Percentiles rank a stretch among this genome's conserved stretches.
Evolutionary conservation across 2,329 filamentous ascomycete species (phyloP).

Genomic region (Periconia macrospinosa): DNA sequence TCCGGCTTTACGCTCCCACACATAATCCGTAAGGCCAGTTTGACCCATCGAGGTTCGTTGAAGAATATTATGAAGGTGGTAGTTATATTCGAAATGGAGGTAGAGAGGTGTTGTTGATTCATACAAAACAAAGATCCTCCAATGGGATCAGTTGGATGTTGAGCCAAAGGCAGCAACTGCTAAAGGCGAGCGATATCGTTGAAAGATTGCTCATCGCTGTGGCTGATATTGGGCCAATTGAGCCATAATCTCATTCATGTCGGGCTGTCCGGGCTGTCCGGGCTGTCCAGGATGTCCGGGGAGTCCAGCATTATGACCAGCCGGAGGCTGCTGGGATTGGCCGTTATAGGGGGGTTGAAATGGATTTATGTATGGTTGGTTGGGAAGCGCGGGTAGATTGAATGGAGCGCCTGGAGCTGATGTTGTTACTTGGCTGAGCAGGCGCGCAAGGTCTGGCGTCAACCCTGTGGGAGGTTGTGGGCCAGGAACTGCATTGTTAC

Average conservation of each 20-base stretch:
- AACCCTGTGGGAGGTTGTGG: slow-evolving; percentile 42
- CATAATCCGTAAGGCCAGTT: too few relatives aligned
- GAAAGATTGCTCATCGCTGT: slow-evolving; percentile 50
- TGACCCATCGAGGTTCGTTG: too few relatives aligned
- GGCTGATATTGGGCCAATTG: slow-evolving; percentile 68
- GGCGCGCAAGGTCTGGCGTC: slow-evolving; percentile 41
- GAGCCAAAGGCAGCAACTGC: background rate
- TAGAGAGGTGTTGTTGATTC: too few relatives aligned
- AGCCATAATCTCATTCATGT: slow-evolving; percentile 74
- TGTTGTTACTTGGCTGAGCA: slow-evolving; percentile 38
- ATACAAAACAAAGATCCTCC: too few relatives aligned
- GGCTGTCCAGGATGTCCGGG: slow-evolving; percentile 31
- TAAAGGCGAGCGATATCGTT: background rate
- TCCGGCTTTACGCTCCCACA: too few relatives aligned
- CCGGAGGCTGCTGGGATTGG: slow-evolving; percentile 23
- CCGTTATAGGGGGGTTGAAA: slow-evolving; percentile 36
- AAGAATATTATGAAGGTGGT: too few relatives aligned
- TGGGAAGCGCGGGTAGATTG: slow-evolving; percentile 20
- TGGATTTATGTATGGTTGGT: slow-evolving; percentile 38
- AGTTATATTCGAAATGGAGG: too few relatives aligned
- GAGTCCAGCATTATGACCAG: slow-evolving; percentile 27
- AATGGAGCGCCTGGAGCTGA: slow-evolving; percentile 29
- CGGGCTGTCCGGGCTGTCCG: slow-evolving; percentile 40
- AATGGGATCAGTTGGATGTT: too few relatives aligned
- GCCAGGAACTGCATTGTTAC: slow-evolving; percentile 40